phyloP scores from a whole-genome alignment of 192 early-diverging fungal species.

The Backusella tuberculispora region DNA sequence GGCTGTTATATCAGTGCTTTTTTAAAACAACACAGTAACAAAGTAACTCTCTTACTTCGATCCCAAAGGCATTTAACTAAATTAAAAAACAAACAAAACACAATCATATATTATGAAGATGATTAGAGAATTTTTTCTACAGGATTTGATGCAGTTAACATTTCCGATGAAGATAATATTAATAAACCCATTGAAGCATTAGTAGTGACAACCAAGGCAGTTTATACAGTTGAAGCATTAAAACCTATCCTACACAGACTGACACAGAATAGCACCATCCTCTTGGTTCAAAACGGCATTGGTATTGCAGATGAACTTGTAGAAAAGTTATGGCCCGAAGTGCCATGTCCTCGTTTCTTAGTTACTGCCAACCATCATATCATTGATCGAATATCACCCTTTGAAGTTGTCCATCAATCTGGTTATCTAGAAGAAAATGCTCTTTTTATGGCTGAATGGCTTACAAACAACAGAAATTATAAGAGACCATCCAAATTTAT shows the following conservation, averaged over 20 bases:
- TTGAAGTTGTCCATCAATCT: constrained; percentile 32
- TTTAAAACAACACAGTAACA: constrained; percentile 47
- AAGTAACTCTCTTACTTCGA: constrained; percentile 63
- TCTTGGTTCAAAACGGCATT: constrained; percentile 71
- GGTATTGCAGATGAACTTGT: constrained; percentile 54
- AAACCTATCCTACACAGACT: constrained; percentile 46
- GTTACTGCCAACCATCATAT: constrained; percentile 35
- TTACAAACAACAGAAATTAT: not conserved
- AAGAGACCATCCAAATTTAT: not conserved
- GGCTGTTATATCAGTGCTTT: constrained; percentile 64
- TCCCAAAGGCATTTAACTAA: constrained; percentile 14
- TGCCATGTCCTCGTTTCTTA: constrained; percentile 7
- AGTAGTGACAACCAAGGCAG: constrained; percentile 65
- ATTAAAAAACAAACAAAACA: constrained; percentile 14
- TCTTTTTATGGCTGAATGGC: not conserved
- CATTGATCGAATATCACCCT: constrained; percentile 22
- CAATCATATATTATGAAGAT: constrained; percentile 14
- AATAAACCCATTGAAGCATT: constrained; percentile 47
- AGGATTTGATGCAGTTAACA: no score
- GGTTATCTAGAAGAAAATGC: constrained; percentile 26
- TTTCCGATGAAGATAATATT: not conserved
- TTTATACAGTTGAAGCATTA: constrained; percentile 55
- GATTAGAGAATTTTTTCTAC: no score
- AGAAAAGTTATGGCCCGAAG: not conserved
- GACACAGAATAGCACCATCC: constrained; percentile 43